Evolutionary conservation across 345 rosid species (phyloP).

Genomic region (Kandelia obovata): DNA sequence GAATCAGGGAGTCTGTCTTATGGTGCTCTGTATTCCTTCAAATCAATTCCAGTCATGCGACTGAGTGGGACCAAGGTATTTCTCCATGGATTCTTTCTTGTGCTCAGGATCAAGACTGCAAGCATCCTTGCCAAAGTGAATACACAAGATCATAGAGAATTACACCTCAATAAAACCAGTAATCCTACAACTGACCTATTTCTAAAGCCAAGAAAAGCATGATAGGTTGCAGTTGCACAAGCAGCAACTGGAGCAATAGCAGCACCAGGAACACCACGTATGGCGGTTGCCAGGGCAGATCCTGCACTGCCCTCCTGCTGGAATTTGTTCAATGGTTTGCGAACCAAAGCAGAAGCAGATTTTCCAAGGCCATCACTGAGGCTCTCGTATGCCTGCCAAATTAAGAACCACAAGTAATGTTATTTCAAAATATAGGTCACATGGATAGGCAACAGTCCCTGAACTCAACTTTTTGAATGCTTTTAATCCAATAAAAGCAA

Average conservation of each 20-base stretch:
- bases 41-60: conserved; percentile 34
- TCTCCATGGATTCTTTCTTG: conserved; percentile 97
- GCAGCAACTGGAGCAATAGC: conserved; percentile 88
- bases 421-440: neutral
- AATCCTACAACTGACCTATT: conserved; percentile 55
- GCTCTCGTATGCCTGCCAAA: conserved; percentile 72
- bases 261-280: conserved; percentile 87
- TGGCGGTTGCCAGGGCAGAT: conserved; percentile 72
- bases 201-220: conserved; percentile 79
- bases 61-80: conserved; percentile 70
- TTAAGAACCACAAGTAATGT: neutral
- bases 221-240: conserved; percentile 76
- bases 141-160: neutral
- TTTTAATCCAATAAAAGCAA: neutral
- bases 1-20: neutral
- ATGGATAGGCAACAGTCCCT: neutral
- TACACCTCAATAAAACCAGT: neutral
- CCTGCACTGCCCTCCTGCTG: conserved; percentile 86
- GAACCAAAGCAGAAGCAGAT: conserved; percentile 86
- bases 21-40: neutral
- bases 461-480: neutral
- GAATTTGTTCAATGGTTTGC: conserved; percentile 64
- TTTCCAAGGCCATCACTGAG: conserved; percentile 86
- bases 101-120: conserved; percentile 95
- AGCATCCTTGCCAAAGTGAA: conserved; percentile 19